phyloP scores from a whole-genome alignment of 2,329 filamentous ascomycete species.

The Neofusicoccum laricinum region DNA sequence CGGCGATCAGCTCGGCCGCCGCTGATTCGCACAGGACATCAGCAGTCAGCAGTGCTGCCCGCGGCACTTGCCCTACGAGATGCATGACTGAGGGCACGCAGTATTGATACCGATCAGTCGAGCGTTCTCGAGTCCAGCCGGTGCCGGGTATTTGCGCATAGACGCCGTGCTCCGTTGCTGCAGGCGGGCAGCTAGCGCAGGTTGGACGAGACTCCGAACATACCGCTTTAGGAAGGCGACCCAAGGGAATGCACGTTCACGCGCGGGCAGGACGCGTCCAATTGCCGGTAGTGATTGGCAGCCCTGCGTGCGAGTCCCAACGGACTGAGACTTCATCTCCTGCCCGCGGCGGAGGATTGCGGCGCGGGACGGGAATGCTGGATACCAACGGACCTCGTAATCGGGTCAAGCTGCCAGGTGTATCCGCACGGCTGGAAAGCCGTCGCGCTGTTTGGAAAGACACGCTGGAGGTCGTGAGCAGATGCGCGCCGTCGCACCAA shows the following conservation, averaged over 20 bases:
- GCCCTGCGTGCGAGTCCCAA: neutral
- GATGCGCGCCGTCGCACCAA: neutral
- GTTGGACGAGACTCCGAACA: slow-evolving; percentile 11
- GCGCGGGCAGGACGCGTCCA: neutral
- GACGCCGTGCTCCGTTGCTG: neutral
- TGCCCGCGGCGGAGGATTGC: neutral
- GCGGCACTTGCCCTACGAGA: neutral
- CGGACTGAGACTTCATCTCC: neutral
- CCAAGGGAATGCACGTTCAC: slow-evolving; percentile 2
- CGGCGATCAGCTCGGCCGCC: neutral
- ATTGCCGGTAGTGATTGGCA: neutral
- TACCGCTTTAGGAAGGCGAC: neutral
- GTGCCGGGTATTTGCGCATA: neutral
- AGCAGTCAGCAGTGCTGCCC: neutral
- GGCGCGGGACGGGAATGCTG: neutral
- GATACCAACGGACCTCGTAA: slow-evolving; percentile 5
- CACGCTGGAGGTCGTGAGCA: neutral
- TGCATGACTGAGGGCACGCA: neutral
- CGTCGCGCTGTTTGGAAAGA: neutral
- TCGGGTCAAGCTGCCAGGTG: slow-evolving; percentile 2
- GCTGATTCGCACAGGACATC: neutral
- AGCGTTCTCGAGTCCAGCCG: neutral
- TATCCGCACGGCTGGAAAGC: slow-evolving; percentile 2
- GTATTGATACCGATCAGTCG: neutral
- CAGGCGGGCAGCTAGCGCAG: slow-evolving; percentile 7